These are phyloP conservation scores for Leavenworthia alabamica DNA, from an alignment of 345 rosid species.

Conservation along the genomic window DNA sequence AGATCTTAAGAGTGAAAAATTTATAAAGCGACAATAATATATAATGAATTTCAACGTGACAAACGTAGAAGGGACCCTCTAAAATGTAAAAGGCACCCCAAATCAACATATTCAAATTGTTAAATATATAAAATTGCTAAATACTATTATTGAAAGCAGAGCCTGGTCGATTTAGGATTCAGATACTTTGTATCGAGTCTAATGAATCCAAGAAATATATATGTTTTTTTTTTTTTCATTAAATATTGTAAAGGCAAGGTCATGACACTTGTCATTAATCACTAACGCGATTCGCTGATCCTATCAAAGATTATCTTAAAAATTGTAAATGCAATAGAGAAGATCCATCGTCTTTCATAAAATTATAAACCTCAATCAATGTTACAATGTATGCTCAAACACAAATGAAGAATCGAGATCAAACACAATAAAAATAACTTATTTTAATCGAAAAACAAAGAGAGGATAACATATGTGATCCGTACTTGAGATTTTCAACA, in stretches of 20 bases:
- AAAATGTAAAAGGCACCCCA: slow-evolving; percentile 9
- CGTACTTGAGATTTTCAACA: background rate
- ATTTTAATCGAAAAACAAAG: background rate
- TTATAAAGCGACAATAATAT: background rate
- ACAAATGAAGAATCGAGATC: background rate
- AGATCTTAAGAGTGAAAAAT: background rate
- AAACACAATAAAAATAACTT: background rate
- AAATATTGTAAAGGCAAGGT: background rate
- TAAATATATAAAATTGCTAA: background rate
- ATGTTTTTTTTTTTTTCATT: background rate
- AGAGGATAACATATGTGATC: background rate
- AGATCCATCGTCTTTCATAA: background rate
- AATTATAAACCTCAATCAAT: no score
- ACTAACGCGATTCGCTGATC: slow-evolving; percentile 7
- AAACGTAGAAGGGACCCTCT: slow-evolving; percentile 1
- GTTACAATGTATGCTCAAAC: background rate
- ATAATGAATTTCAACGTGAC: background rate
- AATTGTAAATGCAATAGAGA: background rate
- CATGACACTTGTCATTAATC: background rate
- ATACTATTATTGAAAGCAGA: slow-evolving; percentile 5
- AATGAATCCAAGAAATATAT: background rate
- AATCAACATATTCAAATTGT: background rate
- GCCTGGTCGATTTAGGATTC: background rate
- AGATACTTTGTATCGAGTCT: background rate
- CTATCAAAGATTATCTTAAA: background rate